Conservation (phyloP, 192 early-diverging fungal genomes). For the Lunasporangiospora selenospora region DNA sequence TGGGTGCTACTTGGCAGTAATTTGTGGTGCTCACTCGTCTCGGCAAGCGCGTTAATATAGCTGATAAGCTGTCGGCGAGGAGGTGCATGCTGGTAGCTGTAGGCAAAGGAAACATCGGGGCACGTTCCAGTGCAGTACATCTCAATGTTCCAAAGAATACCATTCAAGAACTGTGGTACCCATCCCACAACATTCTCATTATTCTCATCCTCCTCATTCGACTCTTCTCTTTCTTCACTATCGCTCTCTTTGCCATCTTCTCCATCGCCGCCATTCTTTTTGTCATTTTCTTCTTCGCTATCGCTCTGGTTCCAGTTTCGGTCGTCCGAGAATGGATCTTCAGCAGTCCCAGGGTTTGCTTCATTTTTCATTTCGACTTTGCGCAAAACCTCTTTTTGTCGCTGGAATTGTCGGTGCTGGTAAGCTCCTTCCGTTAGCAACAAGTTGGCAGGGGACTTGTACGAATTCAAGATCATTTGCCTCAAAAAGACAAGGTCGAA, state of each 20-base stretch:
- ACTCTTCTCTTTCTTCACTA: conserved; percentile 8
- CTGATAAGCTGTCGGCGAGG: conserved; percentile 20
- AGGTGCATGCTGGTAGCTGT: conserved; percentile 16
- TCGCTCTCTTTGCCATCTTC: conserved; percentile 1
- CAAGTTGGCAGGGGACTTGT: conserved; percentile 4
- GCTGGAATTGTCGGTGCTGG: not conserved
- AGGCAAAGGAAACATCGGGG: conserved; percentile 34
- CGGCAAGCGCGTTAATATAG: conserved; percentile 4
- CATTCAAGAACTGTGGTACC: conserved; percentile 25
- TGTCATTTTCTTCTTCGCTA: conserved; percentile 4
- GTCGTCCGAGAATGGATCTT: too few species aligned
- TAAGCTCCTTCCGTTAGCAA: not conserved
- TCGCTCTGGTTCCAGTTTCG: conserved; percentile 11
- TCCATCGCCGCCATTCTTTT: not conserved
- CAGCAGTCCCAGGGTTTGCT: too few species aligned
- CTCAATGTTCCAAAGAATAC: conserved; percentile 45
- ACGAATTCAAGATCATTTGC: conserved; percentile 25
- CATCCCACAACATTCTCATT: not conserved
- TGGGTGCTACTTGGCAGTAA: conserved; percentile 12
- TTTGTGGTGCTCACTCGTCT: not conserved
- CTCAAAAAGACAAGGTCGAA: conserved; percentile 40
- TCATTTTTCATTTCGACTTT: too few species aligned
- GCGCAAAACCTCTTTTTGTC: not conserved
- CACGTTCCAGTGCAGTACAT: conserved; percentile 47
- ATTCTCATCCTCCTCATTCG: not conserved